These are phyloP conservation scores for Gynochthodes officinalis DNA, from an alignment of 257 asterid genomes.

Conservation along the genomic window DNA sequence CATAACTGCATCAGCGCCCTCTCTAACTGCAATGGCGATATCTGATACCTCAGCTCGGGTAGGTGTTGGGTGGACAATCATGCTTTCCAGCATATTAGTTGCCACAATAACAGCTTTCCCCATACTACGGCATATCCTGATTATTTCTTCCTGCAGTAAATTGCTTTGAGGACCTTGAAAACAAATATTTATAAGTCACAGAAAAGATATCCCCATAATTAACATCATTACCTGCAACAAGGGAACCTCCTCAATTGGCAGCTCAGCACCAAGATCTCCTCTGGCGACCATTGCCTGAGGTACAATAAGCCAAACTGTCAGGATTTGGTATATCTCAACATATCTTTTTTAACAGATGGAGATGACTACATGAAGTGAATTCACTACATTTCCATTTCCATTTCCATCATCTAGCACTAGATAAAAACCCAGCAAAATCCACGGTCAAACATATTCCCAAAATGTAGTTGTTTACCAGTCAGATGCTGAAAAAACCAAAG, in stretches of 20 bases:
- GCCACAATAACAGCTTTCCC: constrained; percentile 98
- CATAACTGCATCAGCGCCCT: constrained; percentile 99
- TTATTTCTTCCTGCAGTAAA: constrained; percentile 78
- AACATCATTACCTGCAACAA: constrained; percentile 70
- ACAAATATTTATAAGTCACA: not conserved
- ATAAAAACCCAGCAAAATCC: not conserved
- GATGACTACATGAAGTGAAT: not conserved
- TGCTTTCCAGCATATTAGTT: constrained; percentile 98
- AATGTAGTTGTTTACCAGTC: not conserved
- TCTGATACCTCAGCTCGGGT: constrained; percentile 99
- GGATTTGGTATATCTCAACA: constrained; percentile 8
- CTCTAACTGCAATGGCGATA: constrained; percentile 91
- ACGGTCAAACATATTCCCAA: not conserved
- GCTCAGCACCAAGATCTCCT: constrained; percentile 98
- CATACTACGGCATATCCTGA: constrained; percentile 92
- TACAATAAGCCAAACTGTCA: constrained; percentile 15
- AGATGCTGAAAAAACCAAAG: not conserved
- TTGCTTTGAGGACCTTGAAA: constrained; percentile 5
- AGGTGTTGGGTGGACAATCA: constrained; percentile 97
- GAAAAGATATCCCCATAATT: not conserved
- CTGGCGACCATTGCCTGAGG: constrained; percentile 97
- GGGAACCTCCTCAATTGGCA: constrained; percentile 97
- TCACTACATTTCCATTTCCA: too few relatives aligned
- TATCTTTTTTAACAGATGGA: not conserved
- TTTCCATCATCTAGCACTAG: not conserved